Conservation (phyloP, 2,329 filamentous ascomycete species). For the Fusarium sp. region DNA sequence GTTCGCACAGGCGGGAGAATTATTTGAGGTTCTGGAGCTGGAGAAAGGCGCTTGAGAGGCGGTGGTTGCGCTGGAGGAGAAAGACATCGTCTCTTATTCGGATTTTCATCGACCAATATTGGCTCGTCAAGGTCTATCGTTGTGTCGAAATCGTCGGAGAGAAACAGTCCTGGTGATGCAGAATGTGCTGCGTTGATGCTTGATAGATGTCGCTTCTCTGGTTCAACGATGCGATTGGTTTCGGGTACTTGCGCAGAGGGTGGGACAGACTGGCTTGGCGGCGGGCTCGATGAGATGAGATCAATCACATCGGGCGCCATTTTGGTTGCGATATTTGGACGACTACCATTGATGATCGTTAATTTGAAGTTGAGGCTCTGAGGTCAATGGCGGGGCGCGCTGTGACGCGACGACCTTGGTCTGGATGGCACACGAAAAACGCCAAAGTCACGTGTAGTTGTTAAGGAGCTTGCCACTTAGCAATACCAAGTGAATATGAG, state of each 20-base stretch:
- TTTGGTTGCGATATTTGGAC: not conserved
- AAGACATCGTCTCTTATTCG: slow-evolving; percentile 45
- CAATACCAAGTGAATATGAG: not conserved
- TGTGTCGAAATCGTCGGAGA: slow-evolving; percentile 53
- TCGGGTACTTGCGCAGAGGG: not conserved
- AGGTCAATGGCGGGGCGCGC: slow-evolving; percentile 23
- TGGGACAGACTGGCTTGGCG: slow-evolving; percentile 5
- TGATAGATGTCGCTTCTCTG: not conserved
- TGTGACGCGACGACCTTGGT: slow-evolving; percentile 26
- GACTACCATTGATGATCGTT: not conserved
- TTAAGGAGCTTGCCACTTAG: not conserved
- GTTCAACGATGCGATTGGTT: not conserved
- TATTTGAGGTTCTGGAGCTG: not conserved
- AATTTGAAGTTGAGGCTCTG: not conserved
- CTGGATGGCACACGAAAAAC: slow-evolving; percentile 33
- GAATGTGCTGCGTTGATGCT: not conserved
- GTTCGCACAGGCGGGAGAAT: slow-evolving; percentile 10
- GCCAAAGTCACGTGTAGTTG: slow-evolving; percentile 39
- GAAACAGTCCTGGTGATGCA: slow-evolving; percentile 15
- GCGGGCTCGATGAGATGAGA: slow-evolving; percentile 50
- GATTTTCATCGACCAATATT: slow-evolving; percentile 29
- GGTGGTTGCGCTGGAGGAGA: slow-evolving; percentile 25
- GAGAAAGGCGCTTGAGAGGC: slow-evolving; percentile 27
- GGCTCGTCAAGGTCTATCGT: slow-evolving; percentile 49
- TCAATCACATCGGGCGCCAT: slow-evolving; percentile 50